A percentile compares a stretch with the other conserved stretches of the same genome.
Conservation (phyloP, 192 early-diverging fungal genomes). For the Rhizoclosmatium sp. region DNA sequence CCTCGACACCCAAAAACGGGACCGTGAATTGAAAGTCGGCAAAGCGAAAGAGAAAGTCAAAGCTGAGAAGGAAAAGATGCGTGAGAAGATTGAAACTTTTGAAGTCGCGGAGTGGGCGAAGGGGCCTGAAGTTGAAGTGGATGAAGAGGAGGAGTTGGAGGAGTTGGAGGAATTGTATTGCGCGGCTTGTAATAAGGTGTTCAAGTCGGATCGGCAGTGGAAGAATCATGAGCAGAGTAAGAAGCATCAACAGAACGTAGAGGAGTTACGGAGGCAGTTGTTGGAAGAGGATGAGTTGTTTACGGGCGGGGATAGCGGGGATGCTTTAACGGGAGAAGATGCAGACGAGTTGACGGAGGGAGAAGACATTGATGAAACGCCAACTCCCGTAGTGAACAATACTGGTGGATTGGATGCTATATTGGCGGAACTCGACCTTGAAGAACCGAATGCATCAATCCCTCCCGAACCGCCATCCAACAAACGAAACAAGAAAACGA, state of each 20-base stretch:
- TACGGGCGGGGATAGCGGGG: background rate
- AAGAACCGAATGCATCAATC: background rate
- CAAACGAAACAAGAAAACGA: too few species aligned
- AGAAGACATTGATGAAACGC: background rate
- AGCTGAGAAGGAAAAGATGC: constrained; percentile 50
- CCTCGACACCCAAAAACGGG: constrained; percentile 64
- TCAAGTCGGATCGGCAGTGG: constrained; percentile 82
- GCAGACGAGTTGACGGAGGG: background rate
- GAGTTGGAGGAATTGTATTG: constrained; percentile 75
- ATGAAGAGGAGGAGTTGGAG: constrained; percentile 37
- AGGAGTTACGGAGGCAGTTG: constrained; percentile 79
- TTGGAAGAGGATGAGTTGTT: constrained; percentile 2
- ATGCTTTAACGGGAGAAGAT: background rate
- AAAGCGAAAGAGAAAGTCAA: constrained; percentile 67
- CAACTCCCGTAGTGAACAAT: background rate
- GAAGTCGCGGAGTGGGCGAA: constrained; percentile 49
- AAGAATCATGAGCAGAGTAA: constrained; percentile 87
- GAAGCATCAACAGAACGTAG: constrained; percentile 83
- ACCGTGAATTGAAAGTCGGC: constrained; percentile 66
- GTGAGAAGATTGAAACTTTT: constrained; percentile 39
- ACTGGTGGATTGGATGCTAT: background rate
- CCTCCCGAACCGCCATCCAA: background rate
- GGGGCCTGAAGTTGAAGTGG: constrained; percentile 44
- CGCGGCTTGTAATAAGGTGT: constrained; percentile 86
- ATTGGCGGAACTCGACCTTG: background rate